Percentiles rank a stretch among this genome's conserved stretches.
Conservation (phyloP, 495 filamentous ascomycete species). For the Hypoxylon intermedium region DNA sequence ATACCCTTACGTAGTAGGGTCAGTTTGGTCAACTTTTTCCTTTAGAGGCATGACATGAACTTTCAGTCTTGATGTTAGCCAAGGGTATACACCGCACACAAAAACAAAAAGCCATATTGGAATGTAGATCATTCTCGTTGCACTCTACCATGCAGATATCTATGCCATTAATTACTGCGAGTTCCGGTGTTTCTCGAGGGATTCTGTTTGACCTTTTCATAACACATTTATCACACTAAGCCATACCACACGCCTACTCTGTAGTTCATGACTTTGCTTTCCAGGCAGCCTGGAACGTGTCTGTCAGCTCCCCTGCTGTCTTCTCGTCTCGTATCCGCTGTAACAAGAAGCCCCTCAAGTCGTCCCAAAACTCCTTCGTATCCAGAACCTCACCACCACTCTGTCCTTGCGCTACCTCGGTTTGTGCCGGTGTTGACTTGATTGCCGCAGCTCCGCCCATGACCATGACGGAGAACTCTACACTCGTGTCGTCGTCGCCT, state of each 20-base stretch:
- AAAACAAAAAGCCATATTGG: conserved; percentile 33
- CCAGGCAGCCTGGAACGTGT: conserved; percentile 77
- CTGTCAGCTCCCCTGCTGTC: conserved; percentile 67
- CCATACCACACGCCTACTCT: not conserved
- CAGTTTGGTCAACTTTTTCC: conserved; percentile 36
- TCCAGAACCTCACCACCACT: conserved; percentile 66
- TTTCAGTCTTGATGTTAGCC: conserved; percentile 42
- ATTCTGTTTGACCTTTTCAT: conserved; percentile 2
- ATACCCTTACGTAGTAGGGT: conserved; percentile 27
- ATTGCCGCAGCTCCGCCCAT: conserved; percentile 68
- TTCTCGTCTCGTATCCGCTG: conserved; percentile 77
- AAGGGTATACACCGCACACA: conserved; percentile 42
- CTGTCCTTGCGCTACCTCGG: conserved; percentile 57
- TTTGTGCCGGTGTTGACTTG: conserved; percentile 44
- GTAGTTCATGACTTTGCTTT: conserved; percentile 44
- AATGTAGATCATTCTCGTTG: conserved; percentile 40
- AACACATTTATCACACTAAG: not conserved
- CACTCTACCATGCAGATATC: conserved; percentile 14
- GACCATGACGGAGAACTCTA: conserved; percentile 86
- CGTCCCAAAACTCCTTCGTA: conserved; percentile 84
- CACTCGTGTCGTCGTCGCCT: conserved; percentile 53
- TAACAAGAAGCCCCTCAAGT: conserved; percentile 80
- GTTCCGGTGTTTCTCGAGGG: not conserved
- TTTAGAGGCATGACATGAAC: conserved; percentile 38
- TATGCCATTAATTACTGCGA: conserved; percentile 28